Base-by-base conservation (phyloP, 805 yeast species). In the Metschnikowia sp. region DNA sequence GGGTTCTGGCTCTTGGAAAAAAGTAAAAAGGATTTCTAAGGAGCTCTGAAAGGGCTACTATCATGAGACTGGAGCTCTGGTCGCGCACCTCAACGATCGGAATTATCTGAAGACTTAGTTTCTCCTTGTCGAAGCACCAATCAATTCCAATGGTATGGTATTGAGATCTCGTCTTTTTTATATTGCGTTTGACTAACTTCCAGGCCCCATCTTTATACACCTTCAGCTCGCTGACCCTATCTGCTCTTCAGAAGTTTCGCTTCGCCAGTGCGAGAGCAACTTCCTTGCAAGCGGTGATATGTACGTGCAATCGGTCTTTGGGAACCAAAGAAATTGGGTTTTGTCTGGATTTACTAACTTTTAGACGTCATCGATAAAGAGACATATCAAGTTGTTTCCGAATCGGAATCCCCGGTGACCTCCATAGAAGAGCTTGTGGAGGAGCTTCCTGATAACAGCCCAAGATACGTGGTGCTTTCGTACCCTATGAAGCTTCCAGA, bases 361-460 rank as follows among this genome's bases (percentile, higher is more conserved):
- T 12, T 31, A 65, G 82, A 79, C 59, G 66, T 69, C 41, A 85
- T 86, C 40, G 89, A 83, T 54, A 76, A 76, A 54, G 64, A 63
- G 11, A 57, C 79, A 1, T 80, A 80, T 54, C 82, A 78, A 44
- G 74, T 84, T 36, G 69, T 66, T 49, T 62, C 68, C 13, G 82
- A 81, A 48, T 75, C 73, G 30, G 70, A 69, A 28, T 68, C 70
- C 8, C 77, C 76, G n/a, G 63, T 82, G 10, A 68, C 67, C 13
- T 65, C 77, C 5, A 62, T 86, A 8, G 86, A 78, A 37, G 89
- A 83, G 36, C 72, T 90, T 37, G 72, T 74, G 6, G 96, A 88
- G 45, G 88, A 82, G 48, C 66, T 90, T 39, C 96, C 97, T 0
- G 95, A 86, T 53, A 88, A 83, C 58, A 66, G 83, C 10, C 96